Base-by-base conservation (phyloP, 805 yeast genomes). In the Candida ulmi region DNA sequence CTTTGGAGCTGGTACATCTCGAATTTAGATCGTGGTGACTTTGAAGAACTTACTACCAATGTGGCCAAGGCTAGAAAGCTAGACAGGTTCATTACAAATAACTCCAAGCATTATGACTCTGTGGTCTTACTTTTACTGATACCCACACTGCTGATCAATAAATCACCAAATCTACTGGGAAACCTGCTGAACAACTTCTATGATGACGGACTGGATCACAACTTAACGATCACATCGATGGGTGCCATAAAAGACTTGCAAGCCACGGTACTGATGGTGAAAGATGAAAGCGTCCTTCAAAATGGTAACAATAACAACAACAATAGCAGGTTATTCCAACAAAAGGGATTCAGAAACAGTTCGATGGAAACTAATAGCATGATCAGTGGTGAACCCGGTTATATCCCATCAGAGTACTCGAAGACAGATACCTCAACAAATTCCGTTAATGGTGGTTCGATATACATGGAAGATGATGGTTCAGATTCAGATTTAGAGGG, bases 1-100 rank as follows among this genome's bases (percentile, higher is more conserved):
- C 45, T 62, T 16, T 61, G 65, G 62, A 53, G 63, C 16, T 64
- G 69, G 69, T 63, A 61, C 43, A 36, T 63, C 24, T 37, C 53
- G n/a, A 60, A 60, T 35, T 46, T 64, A 8, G 46, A 63, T 36
- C 51, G 54, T 12, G 69, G 68, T 1, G 51, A 54, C 24, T 64
- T 63, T 42, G 68, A 63, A 39, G 59, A 61, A 41, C 44, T 64
- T 8, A 55, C 54, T 2, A 45, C 49, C 11, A 58, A 63, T 37
- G 40, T 46, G 30, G 30, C 52, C 16, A 61, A 57, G 36, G 51
- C 43, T 13, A 45, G 56, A 3, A 47, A 55, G n/a, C 41, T 64
- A 35, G 52, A 52, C 37, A 47, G 58, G 24, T 60, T 60, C 33
- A 43, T 63, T 5, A 36, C 36, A 5, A 37, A 23, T 25, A 16